phyloP scores from a whole-genome alignment of 208 protist species.

The Leishmania arabica region DNA sequence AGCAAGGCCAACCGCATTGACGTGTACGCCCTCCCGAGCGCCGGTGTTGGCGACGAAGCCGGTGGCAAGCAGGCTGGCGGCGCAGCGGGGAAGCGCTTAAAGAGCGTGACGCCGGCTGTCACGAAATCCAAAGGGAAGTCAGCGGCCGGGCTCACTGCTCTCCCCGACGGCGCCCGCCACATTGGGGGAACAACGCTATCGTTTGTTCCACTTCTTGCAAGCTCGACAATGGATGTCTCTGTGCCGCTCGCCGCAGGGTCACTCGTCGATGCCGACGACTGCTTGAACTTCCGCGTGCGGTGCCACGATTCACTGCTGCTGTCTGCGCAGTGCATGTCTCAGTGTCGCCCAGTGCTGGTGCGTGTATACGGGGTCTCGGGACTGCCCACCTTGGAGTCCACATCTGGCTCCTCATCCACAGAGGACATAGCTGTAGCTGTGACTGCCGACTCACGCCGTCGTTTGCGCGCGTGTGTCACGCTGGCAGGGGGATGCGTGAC shows the following conservation, averaged over 20 bases:
- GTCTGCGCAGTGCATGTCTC: constrained; percentile 14
- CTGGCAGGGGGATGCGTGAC: constrained; percentile 14
- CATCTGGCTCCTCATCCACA: not conserved
- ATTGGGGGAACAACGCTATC: constrained; percentile 16
- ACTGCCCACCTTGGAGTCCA: constrained; percentile 5
- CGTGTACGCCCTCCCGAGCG: constrained; percentile 15
- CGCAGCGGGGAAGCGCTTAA: not conserved
- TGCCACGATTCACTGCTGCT: constrained; percentile 24
- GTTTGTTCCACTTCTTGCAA: constrained; percentile 24
- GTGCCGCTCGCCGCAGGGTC: constrained; percentile 13
- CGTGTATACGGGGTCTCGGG: constrained; percentile 21
- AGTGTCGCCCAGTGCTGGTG: constrained; percentile 31
- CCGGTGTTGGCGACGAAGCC: not conserved
- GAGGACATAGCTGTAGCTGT: not conserved
- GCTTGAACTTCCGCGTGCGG: constrained; percentile 24
- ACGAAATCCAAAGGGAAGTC: constrained; percentile 21
- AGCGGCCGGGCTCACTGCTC: not conserved
- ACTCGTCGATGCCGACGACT: not conserved
- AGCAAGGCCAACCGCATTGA: constrained; percentile 26
- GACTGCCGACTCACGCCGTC: constrained; percentile 15
- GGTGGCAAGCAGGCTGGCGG: constrained; percentile 4
- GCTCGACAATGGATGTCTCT: constrained; percentile 14
- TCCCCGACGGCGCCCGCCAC: constrained; percentile 20
- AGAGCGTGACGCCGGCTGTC: not conserved
- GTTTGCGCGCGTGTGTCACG: constrained; percentile 23